Percentiles rank a stretch among this genome's conserved stretches.
Conservation (phyloP, 768 basidiomycete species). For the Sutorius australiensis region DNA sequence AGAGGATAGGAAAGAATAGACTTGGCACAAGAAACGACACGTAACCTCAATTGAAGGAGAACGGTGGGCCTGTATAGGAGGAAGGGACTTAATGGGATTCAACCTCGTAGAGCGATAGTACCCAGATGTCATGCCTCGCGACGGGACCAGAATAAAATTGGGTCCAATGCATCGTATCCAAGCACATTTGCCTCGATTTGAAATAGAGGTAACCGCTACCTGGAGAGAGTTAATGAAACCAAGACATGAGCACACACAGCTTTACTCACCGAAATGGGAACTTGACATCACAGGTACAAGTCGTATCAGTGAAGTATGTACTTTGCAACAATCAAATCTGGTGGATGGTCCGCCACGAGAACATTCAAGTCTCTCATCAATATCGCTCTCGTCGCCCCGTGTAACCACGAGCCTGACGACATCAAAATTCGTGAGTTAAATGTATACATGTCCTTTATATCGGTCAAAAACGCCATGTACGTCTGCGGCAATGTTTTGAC, state of each 20-base stretch:
- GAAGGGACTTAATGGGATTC: background rate
- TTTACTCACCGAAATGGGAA: background rate
- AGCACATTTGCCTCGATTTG: background rate
- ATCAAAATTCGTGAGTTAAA: background rate
- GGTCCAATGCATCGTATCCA: background rate
- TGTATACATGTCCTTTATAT: background rate
- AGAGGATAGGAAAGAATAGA: conserved; percentile 3
- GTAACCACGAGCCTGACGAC: background rate
- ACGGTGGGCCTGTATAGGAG: background rate
- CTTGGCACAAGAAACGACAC: background rate
- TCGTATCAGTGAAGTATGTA: background rate
- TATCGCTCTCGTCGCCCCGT: background rate
- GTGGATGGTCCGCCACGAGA: background rate
- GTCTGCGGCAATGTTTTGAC: background rate
- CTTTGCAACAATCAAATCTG: background rate
- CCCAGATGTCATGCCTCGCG: conserved; percentile 5
- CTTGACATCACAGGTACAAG: conserved; percentile 9
- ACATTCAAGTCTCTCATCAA: background rate
- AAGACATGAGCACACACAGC: background rate
- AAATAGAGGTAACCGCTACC: background rate
- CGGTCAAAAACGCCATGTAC: background rate
- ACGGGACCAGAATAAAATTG: background rate
- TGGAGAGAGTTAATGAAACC: background rate
- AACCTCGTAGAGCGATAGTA: background rate
- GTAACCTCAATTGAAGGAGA: background rate